Conservation (phyloP, 768 basidiomycete genomes). For the Termitomyces sp. region DNA sequence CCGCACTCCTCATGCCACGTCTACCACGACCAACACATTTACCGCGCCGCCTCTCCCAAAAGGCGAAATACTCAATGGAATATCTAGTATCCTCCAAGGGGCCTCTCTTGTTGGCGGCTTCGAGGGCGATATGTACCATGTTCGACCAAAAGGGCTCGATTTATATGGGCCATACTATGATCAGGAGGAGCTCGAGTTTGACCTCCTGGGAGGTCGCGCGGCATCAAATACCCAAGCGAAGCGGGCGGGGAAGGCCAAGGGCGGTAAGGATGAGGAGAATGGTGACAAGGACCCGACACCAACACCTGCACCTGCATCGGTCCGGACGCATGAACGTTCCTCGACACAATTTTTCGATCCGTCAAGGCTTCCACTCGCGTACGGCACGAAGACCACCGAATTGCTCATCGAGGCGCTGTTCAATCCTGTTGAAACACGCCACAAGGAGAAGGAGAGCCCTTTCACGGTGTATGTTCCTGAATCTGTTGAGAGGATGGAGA, state of each 20-base stretch:
- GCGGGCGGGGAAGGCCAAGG: neutral
- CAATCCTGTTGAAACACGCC: constrained; percentile 58
- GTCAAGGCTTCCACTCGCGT: constrained; percentile 45
- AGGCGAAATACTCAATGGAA: constrained; percentile 68
- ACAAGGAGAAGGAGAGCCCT: constrained; percentile 33
- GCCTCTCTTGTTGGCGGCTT: constrained; percentile 10
- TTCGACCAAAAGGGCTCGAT: constrained; percentile 49
- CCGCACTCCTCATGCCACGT: neutral
- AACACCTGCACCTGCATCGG: neutral
- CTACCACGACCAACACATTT: constrained; percentile 29
- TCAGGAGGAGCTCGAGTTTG: constrained; percentile 33
- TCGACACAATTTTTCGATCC: constrained; percentile 29
- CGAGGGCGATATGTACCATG: constrained; percentile 49
- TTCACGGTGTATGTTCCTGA: constrained; percentile 37
- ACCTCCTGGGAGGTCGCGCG: constrained; percentile 26
- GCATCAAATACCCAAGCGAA: neutral
- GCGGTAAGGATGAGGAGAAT: constrained; percentile 7
- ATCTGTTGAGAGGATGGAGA: neutral
- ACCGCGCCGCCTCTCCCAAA: constrained; percentile 66
- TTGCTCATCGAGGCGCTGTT: constrained; percentile 76
- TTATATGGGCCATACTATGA: constrained; percentile 37
- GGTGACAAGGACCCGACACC: constrained; percentile 6
- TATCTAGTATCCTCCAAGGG: constrained; percentile 49
- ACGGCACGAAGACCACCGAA: constrained; percentile 65
- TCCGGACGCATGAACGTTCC: constrained; percentile 1